Evolutionary conservation across 2,329 filamentous ascomycete genomes (phyloP), one percentile per base, ranked within the genome.

Genomic region (Verticillium nonalfalfae): DNA sequence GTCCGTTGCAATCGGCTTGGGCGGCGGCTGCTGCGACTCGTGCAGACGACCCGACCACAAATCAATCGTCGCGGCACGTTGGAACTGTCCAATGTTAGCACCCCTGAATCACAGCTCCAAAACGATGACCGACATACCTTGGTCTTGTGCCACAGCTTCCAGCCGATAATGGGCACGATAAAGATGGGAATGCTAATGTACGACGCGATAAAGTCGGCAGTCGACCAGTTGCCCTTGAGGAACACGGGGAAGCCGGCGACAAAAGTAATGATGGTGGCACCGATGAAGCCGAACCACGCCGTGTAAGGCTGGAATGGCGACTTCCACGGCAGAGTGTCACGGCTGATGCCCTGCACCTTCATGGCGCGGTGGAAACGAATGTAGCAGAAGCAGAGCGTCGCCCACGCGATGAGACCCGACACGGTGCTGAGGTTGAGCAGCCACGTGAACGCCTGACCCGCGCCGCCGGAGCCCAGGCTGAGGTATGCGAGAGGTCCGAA

Each of bases 301-400:
- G 85, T 81, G 67, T 87, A 93, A 2, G 91, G 91, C 76, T 93
- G 90, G 54, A 84, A 80, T 64, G 80, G 81, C 1, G 86, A 86
- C 65, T 82, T 86, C 76, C 91, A 93, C 0, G 90, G 89, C n/a
- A 94, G 75, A 0, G 79, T 81, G 40, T 86, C 79, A 6, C 90
- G 83, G 65, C 85, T 81, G 35, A 93, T 79, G 0, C 89, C 89
- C 69, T 94, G 90, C 0, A 81, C 87, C 33, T 82, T 77, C 59
- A 90, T 80, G 0, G 90, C 90, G 58, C 86, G 85, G 71, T 88
- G 80, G 72, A 91, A 95, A 62, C 63, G 35, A 36, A 34, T 62
- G 18, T 57, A 54, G 33, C 31, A 58, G 21, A 31, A 38, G 54
- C 54, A 35, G 21, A 50, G 38, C 14, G 55, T 45, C 5, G 54